phyloP scores from a whole-genome alignment of 768 basidiomycete genomes.

The Kwoniella dejecticola region DNA sequence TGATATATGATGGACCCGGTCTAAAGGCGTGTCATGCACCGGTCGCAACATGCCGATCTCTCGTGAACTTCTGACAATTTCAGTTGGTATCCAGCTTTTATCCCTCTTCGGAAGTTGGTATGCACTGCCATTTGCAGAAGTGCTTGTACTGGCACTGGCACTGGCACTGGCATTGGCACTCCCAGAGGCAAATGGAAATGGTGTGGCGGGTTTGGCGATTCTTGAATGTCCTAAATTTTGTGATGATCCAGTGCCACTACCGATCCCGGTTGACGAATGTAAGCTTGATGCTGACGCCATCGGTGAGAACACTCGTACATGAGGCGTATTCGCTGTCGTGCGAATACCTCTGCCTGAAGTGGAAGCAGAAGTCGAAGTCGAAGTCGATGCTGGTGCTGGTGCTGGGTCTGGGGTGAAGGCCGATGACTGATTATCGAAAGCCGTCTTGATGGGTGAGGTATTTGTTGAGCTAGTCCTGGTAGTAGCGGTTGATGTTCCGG shows the following conservation, averaged over 20 bases:
- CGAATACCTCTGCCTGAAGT: neutral
- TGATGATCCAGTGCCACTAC: too few species aligned
- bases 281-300: neutral
- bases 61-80: slow-evolving; percentile 5
- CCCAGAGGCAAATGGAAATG: too few species aligned
- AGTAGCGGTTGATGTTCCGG: too few species aligned
- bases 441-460: too few species aligned
- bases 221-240: too few species aligned
- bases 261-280: too few species aligned
- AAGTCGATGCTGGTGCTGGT: neutral
- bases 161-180: too few species aligned
- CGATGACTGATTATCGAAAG: too few species aligned
- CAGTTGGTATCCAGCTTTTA: slow-evolving; percentile 7
- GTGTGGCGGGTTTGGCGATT: slow-evolving; percentile 12
- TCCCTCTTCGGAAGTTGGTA: slow-evolving; percentile 4
- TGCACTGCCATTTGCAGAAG: neutral
- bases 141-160: too few species aligned
- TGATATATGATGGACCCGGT: neutral
- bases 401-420: too few species aligned
- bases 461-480: too few species aligned
- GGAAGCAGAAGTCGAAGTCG: neutral
- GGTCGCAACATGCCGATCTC: slow-evolving; percentile 7
- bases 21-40: neutral
- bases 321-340: neutral
- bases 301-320: neutral